Percentiles rank a stretch among this genome's conserved stretches.
Evolutionary conservation across 2,329 filamentous ascomycete genomes (phyloP).

Genomic region (Mariannaea sp.): DNA sequence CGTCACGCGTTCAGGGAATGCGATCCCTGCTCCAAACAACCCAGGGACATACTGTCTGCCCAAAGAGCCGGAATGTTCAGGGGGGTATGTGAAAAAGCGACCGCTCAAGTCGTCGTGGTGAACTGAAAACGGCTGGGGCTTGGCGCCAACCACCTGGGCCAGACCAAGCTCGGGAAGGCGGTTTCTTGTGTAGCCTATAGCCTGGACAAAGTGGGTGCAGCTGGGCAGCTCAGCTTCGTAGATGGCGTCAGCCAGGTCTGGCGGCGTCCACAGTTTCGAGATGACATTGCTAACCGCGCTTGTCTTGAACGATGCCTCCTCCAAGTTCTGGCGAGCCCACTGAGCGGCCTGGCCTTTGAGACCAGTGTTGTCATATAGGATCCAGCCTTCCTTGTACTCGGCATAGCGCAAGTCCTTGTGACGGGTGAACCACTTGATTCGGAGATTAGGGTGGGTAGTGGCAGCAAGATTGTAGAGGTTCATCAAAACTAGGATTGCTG

Average conservation of each 20-base stretch:
- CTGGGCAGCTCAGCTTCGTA: conserved; percentile 53
- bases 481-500: conserved; percentile 64
- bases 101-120: conserved; percentile 43
- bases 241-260: conserved; percentile 48
- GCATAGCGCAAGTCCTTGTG: conserved; percentile 62
- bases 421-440: conserved; percentile 66
- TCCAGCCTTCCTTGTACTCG: conserved; percentile 66
- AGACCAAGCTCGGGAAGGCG: conserved; percentile 53
- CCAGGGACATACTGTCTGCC: conserved; percentile 50
- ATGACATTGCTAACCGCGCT: conserved; percentile 54
- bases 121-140: conserved; percentile 51
- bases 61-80: not conserved
- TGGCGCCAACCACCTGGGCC: conserved; percentile 11
- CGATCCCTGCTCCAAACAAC: conserved; percentile 65
- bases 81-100: conserved; percentile 22
- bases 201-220: conserved; percentile 60
- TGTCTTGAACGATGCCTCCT: conserved; percentile 52
- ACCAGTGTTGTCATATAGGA: conserved; percentile 67
- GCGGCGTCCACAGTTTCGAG: conserved; percentile 51
- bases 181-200: conserved; percentile 61
- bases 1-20: conserved; percentile 63
- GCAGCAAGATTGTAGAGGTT: conserved; percentile 61
- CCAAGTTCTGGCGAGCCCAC: conserved; percentile 63
- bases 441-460: conserved; percentile 56
- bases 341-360: conserved; percentile 65